Evolutionary conservation across 1,284 basidiomycete species (phyloP), one percentile per base, ranked within the genome.

Genomic region (Ustilago nuda): DNA sequence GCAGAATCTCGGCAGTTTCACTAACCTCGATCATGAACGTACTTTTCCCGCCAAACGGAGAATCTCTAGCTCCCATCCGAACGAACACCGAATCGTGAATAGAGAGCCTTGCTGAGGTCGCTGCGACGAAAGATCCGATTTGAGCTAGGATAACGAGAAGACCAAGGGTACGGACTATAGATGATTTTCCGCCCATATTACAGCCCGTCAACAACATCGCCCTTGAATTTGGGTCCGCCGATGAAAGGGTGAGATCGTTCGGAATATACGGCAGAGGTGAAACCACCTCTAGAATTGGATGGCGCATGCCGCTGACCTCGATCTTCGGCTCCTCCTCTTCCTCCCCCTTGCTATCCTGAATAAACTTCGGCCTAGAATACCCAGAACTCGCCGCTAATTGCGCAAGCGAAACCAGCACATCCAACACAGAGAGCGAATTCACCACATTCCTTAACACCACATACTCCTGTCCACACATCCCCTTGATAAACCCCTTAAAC

Each of bases 11-110:
- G 79, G 92, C 92, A 0, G 95, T 98, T 86, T 98, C 95, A 8
- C 91, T 89, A 88, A 98, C 92, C 87, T 99, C 96, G 0, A 97
- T 93, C 94, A 97, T 95, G 82, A 95, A 96, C 12, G 95, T 98
- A 1, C 93, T 94, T 27, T 93, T 91, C 0, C 94, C 94, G 39
- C 92, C 88, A 2, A 91, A 90, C 37, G 98, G 87, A 73, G 95
- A 93, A 83, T 98, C 95, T 6, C 91, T 92, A 0, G 95, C 95
- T 4, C 87, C 87, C 94, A 94, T 94, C 56, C 94, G 88, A 1
- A 94, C 95, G 23, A 93, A 89, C 13, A 98, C 91, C 0, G 91
- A 91, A 83, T 98, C 95, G 61, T 94, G 89, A 53, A 95, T 87
- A 7, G 92, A 90, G 51, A 98, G 86, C 66, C 87, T 91, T 50